A percentile compares a stretch with the other conserved stretches of the same genome.
Conservation (phyloP, 31 red algal genomes). For the Asparagopsis taxiformis region DNA sequence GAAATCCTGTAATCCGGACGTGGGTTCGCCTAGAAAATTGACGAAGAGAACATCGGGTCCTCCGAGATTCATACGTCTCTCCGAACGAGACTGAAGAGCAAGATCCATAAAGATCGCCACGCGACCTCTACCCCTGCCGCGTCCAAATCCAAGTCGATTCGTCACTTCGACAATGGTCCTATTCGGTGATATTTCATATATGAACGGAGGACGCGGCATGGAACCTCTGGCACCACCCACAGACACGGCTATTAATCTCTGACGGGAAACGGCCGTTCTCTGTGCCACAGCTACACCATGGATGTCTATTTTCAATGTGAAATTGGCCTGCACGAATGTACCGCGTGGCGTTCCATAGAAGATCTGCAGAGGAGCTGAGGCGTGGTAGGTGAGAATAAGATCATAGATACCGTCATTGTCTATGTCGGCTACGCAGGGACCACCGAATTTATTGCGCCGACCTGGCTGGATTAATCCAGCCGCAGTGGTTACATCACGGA, state of each 20-base stretch:
- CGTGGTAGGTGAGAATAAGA: slow-evolving; percentile 9
- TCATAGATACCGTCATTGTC: slow-evolving; percentile 27
- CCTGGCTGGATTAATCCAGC: not conserved
- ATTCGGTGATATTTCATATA: not conserved
- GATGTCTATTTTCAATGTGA: not conserved
- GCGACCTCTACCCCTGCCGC: not conserved
- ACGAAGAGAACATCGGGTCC: slow-evolving; percentile 13
- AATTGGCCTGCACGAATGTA: not conserved
- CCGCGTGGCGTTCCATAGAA: slow-evolving; percentile 1
- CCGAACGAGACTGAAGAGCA: not conserved
- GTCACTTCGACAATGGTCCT: slow-evolving; percentile 8
- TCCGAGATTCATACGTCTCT: not conserved
- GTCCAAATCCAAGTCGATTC: not conserved
- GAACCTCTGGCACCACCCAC: slow-evolving; percentile 4
- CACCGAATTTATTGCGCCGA: slow-evolving; percentile 12
- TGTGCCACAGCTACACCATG: slow-evolving; percentile 1
- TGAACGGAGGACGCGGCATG: not conserved
- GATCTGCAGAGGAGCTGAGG: not conserved
- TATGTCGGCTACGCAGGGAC: slow-evolving; percentile 19
- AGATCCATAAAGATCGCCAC: slow-evolving; percentile 10
- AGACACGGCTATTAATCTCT: not conserved
- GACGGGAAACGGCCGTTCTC: not conserved
- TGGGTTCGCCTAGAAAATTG: not conserved
- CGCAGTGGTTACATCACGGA: not conserved
- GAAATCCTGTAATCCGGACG: not conserved